A percentile compares a stretch with the other conserved stretches of the same genome.
phyloP scores from a whole-genome alignment of 2,329 filamentous ascomycete genomes.

The Trichoderma koningii region DNA sequence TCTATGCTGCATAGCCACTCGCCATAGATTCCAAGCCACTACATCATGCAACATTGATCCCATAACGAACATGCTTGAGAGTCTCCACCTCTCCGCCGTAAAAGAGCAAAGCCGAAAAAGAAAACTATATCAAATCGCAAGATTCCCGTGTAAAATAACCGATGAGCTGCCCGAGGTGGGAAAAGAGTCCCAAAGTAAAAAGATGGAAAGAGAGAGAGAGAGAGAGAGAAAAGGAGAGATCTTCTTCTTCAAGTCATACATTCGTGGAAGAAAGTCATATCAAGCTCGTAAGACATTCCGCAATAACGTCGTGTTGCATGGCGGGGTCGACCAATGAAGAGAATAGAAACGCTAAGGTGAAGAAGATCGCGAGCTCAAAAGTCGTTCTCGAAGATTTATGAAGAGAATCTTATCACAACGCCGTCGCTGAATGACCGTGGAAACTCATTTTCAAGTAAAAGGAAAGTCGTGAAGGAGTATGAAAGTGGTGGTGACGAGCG shows the following conservation, averaged over 20 bases:
- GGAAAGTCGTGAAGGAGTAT: slow-evolving; percentile 30
- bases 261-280: slow-evolving; percentile 45
- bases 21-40: slow-evolving; percentile 26
- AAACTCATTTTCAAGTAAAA: slow-evolving; percentile 39
- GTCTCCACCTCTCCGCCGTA: slow-evolving; percentile 23
- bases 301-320: slow-evolving; percentile 39
- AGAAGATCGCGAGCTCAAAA: slow-evolving; percentile 30
- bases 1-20: slow-evolving; percentile 30
- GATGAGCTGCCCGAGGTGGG: slow-evolving; percentile 1
- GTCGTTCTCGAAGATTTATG: slow-evolving; percentile 38
- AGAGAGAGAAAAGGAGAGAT: slow-evolving; percentile 32
- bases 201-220: slow-evolving; percentile 28
- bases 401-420: slow-evolving; percentile 46
- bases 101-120: not conserved
- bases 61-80: slow-evolving; percentile 32
- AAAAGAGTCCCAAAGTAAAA: slow-evolving; percentile 31
- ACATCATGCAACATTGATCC: slow-evolving; percentile 38
- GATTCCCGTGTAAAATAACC: slow-evolving; percentile 9
- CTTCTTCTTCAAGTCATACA: slow-evolving; percentile 46
- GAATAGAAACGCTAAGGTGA: slow-evolving; percentile 31
- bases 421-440: slow-evolving; percentile 49
- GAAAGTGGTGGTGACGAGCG: slow-evolving; percentile 24
- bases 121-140: slow-evolving; percentile 18
- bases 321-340: slow-evolving; percentile 40
- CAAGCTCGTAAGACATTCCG: slow-evolving; percentile 43